These are phyloP conservation scores for Pythium dissotocum DNA, from an alignment of 352 stramenopile species.

Conservation along the genomic window DNA sequence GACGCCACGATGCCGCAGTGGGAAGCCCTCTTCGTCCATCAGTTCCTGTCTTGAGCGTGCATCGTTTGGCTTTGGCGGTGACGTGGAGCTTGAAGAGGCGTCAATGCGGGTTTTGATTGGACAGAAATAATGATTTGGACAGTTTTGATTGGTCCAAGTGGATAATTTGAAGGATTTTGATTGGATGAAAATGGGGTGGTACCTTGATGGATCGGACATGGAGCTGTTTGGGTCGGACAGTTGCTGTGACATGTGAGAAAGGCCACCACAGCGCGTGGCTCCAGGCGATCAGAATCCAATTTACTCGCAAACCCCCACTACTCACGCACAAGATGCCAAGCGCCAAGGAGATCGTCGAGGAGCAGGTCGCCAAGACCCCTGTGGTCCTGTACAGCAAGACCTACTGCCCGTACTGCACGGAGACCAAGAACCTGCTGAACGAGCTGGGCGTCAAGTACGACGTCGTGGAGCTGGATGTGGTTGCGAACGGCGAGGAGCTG, in stretches of 20 bases:
- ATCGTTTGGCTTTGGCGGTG: not conserved
- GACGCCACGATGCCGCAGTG: constrained; percentile 31
- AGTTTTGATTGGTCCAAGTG: not conserved
- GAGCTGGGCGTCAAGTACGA: constrained; percentile 56
- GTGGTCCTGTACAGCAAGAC: constrained; percentile 93
- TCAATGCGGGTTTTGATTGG: not conserved
- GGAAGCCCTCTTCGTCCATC: constrained; percentile 23
- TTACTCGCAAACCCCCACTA: not conserved
- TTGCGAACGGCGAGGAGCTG: constrained; percentile 49
- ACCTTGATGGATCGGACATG: not conserved
- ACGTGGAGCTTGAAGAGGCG: constrained; percentile 17
- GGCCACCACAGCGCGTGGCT: not conserved
- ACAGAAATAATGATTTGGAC: not conserved
- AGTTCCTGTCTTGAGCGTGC: not conserved
- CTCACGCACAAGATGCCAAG: constrained; percentile 45
- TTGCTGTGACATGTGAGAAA: not conserved
- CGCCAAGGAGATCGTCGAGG: constrained; percentile 66
- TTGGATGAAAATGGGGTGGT: not conserved
- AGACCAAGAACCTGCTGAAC: constrained; percentile 63
- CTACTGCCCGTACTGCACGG: constrained; percentile 94
- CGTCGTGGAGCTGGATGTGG: constrained; percentile 63
- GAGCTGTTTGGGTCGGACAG: not conserved
- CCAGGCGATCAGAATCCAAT: not conserved
- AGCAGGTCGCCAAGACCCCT: constrained; percentile 47
- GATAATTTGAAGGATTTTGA: too few species aligned